Percentiles rank a stretch among this genome's conserved stretches.
Conservation (phyloP, 495 filamentous ascomycete species). For the Evernia prunastri region DNA sequence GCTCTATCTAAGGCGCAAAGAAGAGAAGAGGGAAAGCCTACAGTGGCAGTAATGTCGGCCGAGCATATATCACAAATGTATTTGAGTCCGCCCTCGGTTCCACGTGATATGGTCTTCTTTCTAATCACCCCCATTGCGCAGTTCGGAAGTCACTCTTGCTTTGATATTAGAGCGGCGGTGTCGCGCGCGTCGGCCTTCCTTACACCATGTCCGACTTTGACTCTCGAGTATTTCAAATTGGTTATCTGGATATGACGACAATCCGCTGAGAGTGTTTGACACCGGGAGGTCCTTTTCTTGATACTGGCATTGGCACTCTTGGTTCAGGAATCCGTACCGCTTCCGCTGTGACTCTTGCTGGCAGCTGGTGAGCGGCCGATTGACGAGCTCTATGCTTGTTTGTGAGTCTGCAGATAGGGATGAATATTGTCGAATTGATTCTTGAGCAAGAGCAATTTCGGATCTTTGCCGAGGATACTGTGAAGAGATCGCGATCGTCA, state of each 20-base stretch:
- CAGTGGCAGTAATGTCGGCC: conserved; percentile 89
- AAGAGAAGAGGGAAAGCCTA: conserved; percentile 40
- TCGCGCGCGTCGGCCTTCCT: background rate
- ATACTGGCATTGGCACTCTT: background rate
- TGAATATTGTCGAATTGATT: background rate
- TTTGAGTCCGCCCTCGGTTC: conserved; percentile 86
- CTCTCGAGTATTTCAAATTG: background rate
- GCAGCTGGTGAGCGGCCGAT: background rate
- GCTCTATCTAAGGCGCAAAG: background rate
- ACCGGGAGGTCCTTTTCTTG: background rate
- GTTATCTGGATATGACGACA: background rate
- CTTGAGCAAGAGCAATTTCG: too few relatives aligned
- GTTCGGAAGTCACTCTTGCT: background rate
- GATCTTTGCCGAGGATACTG: too few relatives aligned
- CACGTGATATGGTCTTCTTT: conserved; percentile 85
- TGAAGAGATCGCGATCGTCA: background rate
- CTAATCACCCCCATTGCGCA: conserved; percentile 82
- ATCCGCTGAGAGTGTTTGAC: background rate
- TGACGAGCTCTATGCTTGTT: background rate
- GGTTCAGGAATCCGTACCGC: background rate
- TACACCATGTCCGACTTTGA: background rate
- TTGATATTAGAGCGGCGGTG: background rate
- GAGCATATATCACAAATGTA: conserved; percentile 96
- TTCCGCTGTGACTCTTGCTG: background rate
- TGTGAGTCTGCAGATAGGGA: background rate